Base-by-base conservation (phyloP, 352 stramenopile species). In the Plasmopara viticola region DNA sequence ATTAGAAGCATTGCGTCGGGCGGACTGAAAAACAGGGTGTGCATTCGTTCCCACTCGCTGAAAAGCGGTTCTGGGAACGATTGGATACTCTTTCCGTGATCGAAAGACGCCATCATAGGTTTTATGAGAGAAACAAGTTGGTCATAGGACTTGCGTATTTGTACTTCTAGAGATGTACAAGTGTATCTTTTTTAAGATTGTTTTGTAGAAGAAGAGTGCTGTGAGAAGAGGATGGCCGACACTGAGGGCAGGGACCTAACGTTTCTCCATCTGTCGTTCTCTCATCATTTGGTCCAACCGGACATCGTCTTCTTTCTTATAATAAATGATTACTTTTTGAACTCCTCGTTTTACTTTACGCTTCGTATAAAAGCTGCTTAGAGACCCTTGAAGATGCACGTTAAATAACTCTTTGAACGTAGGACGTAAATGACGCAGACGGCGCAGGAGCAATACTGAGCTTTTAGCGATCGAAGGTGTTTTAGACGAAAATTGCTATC, bases 1-100 rank as follows among this genome's bases (percentile, higher is more conserved):
- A 90, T 75, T 78, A 90, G 69, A 90, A 78, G 29, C 48, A 84
- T 65, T 85, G 80, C 80, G 80, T 90, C 80, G 80, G 80, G 78
- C 80, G 80, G 80, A 86, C 80, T 90, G 77, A 90, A 78, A 70
- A 78, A 84, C 1, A 87, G 72, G 48, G 53, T 42, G 48, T 49
- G 44, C 45, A 60, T 40, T 60, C 35, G 58, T 43, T 44, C 43
- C 68, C 60, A 77, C 68, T 74, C 76, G 76, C 78, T 85, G 78
- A 63, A 86, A 90, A 85, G 78, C 86, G 72, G 75, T 59, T 42
- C 56, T 62, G 61, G 35, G 49, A 45, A 20, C 49, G 60, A 39
- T 43, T 20, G 42, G 43, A 48, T 30, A 55, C 56, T 49, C 58
- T 70, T 56, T 77, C 69, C 63, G 74, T 90, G 78, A 86, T 73